These are phyloP conservation scores for Citrus inodora DNA, from an alignment of 345 rosid genomes.

Conservation along the genomic window DNA sequence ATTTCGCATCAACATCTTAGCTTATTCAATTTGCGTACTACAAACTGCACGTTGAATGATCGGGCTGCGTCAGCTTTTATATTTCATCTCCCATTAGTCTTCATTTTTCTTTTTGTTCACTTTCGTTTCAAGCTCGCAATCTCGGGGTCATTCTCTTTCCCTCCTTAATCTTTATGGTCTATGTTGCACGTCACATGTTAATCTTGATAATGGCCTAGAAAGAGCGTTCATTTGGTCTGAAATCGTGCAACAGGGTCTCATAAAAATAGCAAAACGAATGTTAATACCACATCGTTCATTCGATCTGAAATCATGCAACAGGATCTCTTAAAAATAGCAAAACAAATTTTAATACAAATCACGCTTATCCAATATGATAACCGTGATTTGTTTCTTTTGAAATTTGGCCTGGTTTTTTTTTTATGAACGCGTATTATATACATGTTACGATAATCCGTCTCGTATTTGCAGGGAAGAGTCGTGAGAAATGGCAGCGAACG, in stretches of 20 bases:
- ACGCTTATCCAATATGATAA: background rate
- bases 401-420: background rate
- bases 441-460: background rate
- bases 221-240: background rate
- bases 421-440: background rate
- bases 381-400: background rate
- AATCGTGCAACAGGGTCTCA: background rate
- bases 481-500: slow-evolving; percentile 35
- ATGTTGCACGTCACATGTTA: background rate
- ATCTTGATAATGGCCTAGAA: background rate
- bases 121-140: background rate
- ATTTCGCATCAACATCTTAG: background rate
- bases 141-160: slow-evolving; percentile 17
- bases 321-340: background rate
- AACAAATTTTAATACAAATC: background rate
- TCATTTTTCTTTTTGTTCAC: background rate
- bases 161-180: background rate
- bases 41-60: background rate
- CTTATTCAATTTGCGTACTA: background rate
- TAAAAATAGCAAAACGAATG: background rate
- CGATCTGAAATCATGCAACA: background rate
- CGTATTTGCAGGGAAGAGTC: background rate
- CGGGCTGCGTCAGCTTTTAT: background rate
- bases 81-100: background rate
- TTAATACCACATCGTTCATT: background rate